A percentile compares a stretch with the other conserved stretches of the same genome.
Evolutionary conservation across 345 rosid genomes (phyloP).

Genomic region (Salix purpurea): DNA sequence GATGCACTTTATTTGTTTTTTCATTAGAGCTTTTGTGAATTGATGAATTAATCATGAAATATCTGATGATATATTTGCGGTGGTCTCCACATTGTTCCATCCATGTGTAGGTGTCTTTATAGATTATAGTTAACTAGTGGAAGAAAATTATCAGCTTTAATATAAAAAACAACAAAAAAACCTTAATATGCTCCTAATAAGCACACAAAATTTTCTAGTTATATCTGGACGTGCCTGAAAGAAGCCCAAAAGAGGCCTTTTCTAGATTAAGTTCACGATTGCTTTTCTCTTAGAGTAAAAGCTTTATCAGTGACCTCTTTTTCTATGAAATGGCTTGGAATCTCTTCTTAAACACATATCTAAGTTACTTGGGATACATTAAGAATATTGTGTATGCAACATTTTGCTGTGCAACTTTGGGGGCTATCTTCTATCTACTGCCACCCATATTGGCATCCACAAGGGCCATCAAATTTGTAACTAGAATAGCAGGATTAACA

Average conservation of each 20-base stretch:
- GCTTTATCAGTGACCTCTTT: background rate
- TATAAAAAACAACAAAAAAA: background rate
- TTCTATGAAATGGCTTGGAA: background rate
- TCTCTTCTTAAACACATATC: background rate
- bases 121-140: background rate
- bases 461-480: background rate
- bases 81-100: background rate
- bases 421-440: background rate
- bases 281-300: background rate
- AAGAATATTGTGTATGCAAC: background rate
- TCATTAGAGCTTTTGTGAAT: slow-evolving; percentile 1
- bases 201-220: background rate
- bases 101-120: background rate
- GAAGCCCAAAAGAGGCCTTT: background rate
- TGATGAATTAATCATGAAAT: background rate
- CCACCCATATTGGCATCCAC: background rate
- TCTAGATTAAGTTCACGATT: background rate
- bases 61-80: background rate
- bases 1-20: background rate
- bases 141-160: background rate
- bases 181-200: background rate
- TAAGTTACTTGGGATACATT: background rate
- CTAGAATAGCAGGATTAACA: background rate
- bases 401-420: background rate
- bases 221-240: background rate